Base-by-base conservation (phyloP, 805 yeast genomes). In the Starmera amethionina region DNA sequence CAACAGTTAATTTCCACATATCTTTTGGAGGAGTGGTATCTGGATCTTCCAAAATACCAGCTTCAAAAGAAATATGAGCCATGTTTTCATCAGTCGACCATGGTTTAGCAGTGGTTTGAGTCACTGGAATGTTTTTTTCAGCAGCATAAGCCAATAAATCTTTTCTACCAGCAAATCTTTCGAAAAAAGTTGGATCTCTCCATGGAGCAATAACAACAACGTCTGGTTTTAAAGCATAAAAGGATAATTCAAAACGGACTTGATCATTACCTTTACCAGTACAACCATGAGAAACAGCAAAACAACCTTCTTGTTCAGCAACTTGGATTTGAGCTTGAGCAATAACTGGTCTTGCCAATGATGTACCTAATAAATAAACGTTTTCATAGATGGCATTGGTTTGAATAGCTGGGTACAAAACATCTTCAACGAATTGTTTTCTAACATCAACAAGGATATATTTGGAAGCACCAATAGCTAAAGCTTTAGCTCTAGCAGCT, bases 221-320 rank as follows among this genome's bases (percentile, higher is more conserved):
- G 59, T 89, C 97, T 34, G 99, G 98, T 71, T 93, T 89, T 65
- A 93, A 77, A 31, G 97, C 99, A 66, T 93, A 93, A 75, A 93
- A 93, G 8, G 95, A 82, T 46, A 93, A 73, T 70, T 93, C 99
- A 63, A 93, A 93, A 69, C 99, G 83, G 50, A 93, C 97, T 72
- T 93, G 98, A 67, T 93, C 99, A 64, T 93, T 93, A 70, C 99
- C 99, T 73, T 93, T 93, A 71, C 99, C 99, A 52, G 99, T 93
- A 72, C 98, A 93, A 49, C 99, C 99, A 66, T 93, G 99, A 37
- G 96, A 79, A 38, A 93, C 98, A 40, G 97, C 97, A 56, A 90
- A 88, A 75, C 98, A 93, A 49, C 97, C 97, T 66, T 93, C 94
- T 57, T 84, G 76, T 70, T 88, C 94, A 47, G 99, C 99, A 49